Percentiles rank a stretch among this genome's conserved stretches.
These are phyloP conservation scores for Vigna mungo DNA, from an alignment of 306 rosid species.

Conservation along the genomic window DNA sequence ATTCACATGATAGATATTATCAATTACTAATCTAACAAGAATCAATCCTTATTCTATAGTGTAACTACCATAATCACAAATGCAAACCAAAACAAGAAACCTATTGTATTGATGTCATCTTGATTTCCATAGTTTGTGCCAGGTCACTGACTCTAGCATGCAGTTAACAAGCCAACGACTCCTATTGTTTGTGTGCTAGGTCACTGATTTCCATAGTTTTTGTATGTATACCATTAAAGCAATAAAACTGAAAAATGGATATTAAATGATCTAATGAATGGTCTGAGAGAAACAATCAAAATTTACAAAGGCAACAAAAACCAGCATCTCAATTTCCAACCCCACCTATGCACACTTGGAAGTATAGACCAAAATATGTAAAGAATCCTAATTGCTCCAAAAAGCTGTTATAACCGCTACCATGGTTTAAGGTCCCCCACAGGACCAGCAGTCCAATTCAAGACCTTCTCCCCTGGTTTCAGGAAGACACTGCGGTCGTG, in stretches of 20 bases:
- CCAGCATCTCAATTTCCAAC: slow-evolving; percentile 31
- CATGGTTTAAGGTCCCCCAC: slow-evolving; percentile 89
- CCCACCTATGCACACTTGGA: slow-evolving; percentile 46
- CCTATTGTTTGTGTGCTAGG: neutral
- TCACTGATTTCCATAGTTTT: too few species aligned
- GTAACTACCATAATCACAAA: slow-evolving; percentile 1
- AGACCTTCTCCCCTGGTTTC: slow-evolving; percentile 67
- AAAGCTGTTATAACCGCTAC: slow-evolving; percentile 51
- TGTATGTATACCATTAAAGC: slow-evolving; percentile 2
- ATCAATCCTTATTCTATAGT: neutral
- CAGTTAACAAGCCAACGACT: slow-evolving; percentile 2
- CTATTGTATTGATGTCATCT: slow-evolving; percentile 4
- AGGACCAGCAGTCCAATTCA: slow-evolving; percentile 98
- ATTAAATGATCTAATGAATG: slow-evolving; percentile 34
- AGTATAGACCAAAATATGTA: slow-evolving; percentile 30
- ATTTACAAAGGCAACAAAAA: slow-evolving; percentile 49
- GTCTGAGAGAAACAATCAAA: slow-evolving; percentile 29
- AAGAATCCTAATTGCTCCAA: slow-evolving; percentile 40
- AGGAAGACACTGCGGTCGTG: slow-evolving; percentile 67
- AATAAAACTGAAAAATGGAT: slow-evolving; percentile 28
- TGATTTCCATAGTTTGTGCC: slow-evolving; percentile 9
- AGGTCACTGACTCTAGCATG: slow-evolving; percentile 18
- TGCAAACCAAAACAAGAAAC: slow-evolving; percentile 22
- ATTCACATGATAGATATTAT: slow-evolving; percentile 6
- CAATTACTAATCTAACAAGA: slow-evolving; percentile 6